Base-by-base conservation (phyloP, 345 rosid genomes). In the Eucalyptus marginata region DNA sequence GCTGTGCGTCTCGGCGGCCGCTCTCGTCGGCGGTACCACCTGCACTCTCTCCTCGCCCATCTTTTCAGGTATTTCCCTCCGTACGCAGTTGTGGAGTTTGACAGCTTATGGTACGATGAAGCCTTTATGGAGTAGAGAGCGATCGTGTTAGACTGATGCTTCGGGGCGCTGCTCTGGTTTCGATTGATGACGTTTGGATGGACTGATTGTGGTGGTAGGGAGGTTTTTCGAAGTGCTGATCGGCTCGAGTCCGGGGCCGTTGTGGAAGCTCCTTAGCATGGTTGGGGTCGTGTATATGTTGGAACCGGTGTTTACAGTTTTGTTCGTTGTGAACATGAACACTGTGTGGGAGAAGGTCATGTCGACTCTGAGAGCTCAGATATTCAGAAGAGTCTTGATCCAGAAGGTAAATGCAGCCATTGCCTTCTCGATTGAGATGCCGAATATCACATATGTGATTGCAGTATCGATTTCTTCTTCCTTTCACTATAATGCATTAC, bases 11-110 rank as follows among this genome's bases (percentile, higher is more conserved):
- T 92, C 95, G 50, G 79, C 90, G 33, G 85, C 94, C 87, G 88
- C 99, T 87, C 96, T 97, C 40, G 29, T 94, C 89, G 98, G 96
- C 20, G 91, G 98, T 93, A 94, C 96, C 89, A 88, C 93, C 8
- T 97, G 97, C 87, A 97, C 99, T 87, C 98, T 97, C 88, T 96
- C 99, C 29, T 94, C 95, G 99, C 98, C 99, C 46, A 89, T 97
- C 43, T 97, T 94, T 88, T 97, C 99, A 43, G 99, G 99, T 96
- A 88, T 15, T 13, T 52, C 44, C 33, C 25, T 89, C 58, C 18
- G 12, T 5, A 86, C 89, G 83, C 58, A 7, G 49, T 31, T 10
- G 50, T 25, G 49, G 88, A 44, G 80, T 58, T 68, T 12, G 84
- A 76, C 40, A 20, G 47, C 9, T 40, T 22, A 11, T 40, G 47